Evolutionary conservation across 352 stramenopile genomes (phyloP), one percentile per base, ranked within the genome.

Genomic region (Globisporangium spinosum): DNA sequence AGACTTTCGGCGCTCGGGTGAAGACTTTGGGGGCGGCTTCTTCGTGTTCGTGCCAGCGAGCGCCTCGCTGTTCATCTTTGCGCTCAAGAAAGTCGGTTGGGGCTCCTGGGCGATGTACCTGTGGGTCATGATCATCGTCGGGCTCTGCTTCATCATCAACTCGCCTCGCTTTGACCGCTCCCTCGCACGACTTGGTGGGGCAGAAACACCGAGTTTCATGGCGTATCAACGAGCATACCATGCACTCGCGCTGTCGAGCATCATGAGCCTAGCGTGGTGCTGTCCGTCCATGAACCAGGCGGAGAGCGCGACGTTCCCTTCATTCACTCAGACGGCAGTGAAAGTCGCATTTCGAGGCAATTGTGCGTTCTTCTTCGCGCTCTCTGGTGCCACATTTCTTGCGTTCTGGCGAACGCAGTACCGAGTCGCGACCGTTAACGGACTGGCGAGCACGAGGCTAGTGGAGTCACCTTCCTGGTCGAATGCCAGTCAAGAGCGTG

Each of bases 161-260:
- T 80, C 78, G 25, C 62, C 69, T 25, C 76, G 79, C 7, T 77
- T 89, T 43, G 72, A 79, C 23, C 54, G 62, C 12, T 73, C 69
- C 22, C 64, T 89, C 9, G 62, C 72, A 27, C 71, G 59, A 1
- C 71, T 89, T n/a, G 75, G 72, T 10, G 67, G 73, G 15, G 72
- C 79, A 27, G 55, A 70, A 2, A 75, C 73, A 1, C 63, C 64
- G 9, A 73, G 56, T 25, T 83, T 82, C 49, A 51, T 73, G 38
- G 73, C 75, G 2, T 87, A 84, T 40, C 70, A 85, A 35, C 76
- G 80, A 15, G 64, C 85, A 15, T 81, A 85, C 59, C 70, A 87
- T 49, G 63, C 68, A 10, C 62, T 87, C 22, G 71, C 71, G 17
- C 51, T 83, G 10, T 76, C 78, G 9, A 84, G 73, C 25, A 66